Percentiles rank a stretch among this genome's conserved stretches.
Evolutionary conservation across 495 filamentous ascomycete species (phyloP).

Genomic region (Hyaloscypha variabilis): DNA sequence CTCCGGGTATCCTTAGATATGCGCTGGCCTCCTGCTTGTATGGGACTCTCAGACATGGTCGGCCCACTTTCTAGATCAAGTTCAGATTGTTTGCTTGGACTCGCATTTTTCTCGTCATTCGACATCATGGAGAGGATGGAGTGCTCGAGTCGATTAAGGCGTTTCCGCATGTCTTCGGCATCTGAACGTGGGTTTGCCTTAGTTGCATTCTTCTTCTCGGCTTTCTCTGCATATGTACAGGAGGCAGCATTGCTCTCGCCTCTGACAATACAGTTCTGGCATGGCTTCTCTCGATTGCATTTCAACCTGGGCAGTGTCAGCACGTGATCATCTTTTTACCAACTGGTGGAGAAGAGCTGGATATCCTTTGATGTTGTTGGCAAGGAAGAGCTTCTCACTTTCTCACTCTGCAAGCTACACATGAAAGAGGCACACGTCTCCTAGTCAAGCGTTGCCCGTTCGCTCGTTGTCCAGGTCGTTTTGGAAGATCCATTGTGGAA

Average conservation of each 20-base stretch:
- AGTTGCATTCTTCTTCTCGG: conserved; percentile 40
- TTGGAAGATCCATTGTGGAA: neutral
- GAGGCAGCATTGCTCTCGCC: conserved; percentile 37
- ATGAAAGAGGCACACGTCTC: conserved; percentile 28
- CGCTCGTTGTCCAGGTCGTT: conserved; percentile 1
- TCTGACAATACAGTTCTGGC: conserved; percentile 44
- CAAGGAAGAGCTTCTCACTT: conserved; percentile 19
- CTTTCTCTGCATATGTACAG: conserved; percentile 51
- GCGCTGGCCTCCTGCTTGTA: conserved; percentile 28
- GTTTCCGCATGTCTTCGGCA: conserved; percentile 45
- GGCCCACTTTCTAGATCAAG: conserved; percentile 18
- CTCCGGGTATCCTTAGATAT: conserved; percentile 31
- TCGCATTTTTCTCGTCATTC: conserved; percentile 20
- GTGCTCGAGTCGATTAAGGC: conserved; percentile 54
- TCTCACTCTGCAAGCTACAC: conserved; percentile 26
- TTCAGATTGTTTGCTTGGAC: neutral
- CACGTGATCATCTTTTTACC: conserved; percentile 1
- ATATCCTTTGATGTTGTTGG: neutral
- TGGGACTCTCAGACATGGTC: conserved; percentile 24
- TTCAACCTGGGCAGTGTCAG: conserved; percentile 22
- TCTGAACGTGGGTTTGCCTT: conserved; percentile 32
- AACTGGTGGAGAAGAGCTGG: neutral
- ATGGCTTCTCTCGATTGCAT: conserved; percentile 32
- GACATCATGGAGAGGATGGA: conserved; percentile 53
- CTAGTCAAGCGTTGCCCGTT: conserved; percentile 22